Evolutionary conservation across 225 moss, liverwort and hornwort species (phyloP).

Genomic region (Antitrichia curtipendula): DNA sequence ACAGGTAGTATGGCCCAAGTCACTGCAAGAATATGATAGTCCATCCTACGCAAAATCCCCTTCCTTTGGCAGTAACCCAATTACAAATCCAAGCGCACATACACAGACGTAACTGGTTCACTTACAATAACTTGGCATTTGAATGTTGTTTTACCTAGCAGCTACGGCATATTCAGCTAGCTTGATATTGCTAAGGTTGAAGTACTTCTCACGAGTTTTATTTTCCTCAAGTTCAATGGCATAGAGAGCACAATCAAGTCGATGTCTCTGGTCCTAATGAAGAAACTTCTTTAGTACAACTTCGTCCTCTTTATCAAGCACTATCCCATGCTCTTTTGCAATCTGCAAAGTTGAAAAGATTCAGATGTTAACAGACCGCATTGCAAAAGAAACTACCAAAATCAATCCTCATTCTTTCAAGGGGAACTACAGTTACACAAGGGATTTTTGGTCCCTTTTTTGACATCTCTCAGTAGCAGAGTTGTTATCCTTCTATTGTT

Average conservation of each 20-base stretch:
- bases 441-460: neutral
- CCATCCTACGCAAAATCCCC: neutral
- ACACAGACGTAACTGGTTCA: neutral
- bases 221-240: neutral
- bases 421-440: neutral
- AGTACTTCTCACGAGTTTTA: conserved; percentile 1
- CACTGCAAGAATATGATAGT: neutral
- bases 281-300: neutral
- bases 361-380: neutral
- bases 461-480: neutral
- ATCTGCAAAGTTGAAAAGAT: neutral
- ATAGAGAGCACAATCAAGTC: neutral
- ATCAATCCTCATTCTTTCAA: neutral
- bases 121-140: neutral
- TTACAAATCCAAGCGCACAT: neutral
- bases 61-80: too few species aligned
- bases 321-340: conserved; percentile 16
- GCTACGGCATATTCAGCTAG: neutral
- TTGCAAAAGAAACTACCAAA: neutral
- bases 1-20: neutral
- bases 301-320: conserved; percentile 15
- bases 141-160: neutral
- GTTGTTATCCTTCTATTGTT: neutral
- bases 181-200: conserved; percentile 3
- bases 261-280: neutral